Conservation (phyloP, 164 flowering plant species). For the Magnolia officinalis region DNA sequence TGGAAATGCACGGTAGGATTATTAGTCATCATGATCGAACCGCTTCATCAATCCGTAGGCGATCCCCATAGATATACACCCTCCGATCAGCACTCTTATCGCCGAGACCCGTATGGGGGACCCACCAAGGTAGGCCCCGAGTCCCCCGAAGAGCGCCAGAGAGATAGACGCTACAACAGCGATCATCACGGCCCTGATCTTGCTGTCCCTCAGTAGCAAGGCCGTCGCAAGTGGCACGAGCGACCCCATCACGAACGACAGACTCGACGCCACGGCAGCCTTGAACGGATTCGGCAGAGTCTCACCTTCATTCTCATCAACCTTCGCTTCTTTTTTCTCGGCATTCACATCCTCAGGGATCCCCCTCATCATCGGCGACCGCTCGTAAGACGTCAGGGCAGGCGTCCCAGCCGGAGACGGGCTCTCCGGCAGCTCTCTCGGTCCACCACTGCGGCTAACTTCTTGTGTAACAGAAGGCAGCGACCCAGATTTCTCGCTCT, state of each 20-base stretch:
- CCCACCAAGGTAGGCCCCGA: conserved; percentile 55
- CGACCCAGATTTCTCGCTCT: not conserved
- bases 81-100: conserved; percentile 46
- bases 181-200: conserved; percentile 25
- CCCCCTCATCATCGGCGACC: conserved; percentile 25
- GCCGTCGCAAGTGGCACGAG: conserved; percentile 37
- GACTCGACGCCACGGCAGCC: conserved; percentile 50
- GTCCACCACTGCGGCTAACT: not conserved
- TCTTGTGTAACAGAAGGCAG: not conserved
- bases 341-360: conserved; percentile 9
- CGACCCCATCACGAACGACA: conserved; percentile 48
- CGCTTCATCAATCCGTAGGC: conserved; percentile 45
- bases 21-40: not conserved
- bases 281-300: conserved; percentile 40
- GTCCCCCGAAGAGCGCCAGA: conserved; percentile 38
- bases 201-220: conserved; percentile 10
- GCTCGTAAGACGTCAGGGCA: conserved; percentile 9
- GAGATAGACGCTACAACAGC: conserved; percentile 35
- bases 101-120: conserved; percentile 34
- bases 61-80: conserved; percentile 58
- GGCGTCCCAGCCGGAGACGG: not conserved
- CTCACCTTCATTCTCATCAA: not conserved
- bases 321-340: not conserved
- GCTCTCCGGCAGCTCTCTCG: not conserved
- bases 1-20: too few relatives aligned